These are phyloP conservation scores for Scenedesmus sp. DNA, from an alignment of 163 green algal species.

Conservation along the genomic window DNA sequence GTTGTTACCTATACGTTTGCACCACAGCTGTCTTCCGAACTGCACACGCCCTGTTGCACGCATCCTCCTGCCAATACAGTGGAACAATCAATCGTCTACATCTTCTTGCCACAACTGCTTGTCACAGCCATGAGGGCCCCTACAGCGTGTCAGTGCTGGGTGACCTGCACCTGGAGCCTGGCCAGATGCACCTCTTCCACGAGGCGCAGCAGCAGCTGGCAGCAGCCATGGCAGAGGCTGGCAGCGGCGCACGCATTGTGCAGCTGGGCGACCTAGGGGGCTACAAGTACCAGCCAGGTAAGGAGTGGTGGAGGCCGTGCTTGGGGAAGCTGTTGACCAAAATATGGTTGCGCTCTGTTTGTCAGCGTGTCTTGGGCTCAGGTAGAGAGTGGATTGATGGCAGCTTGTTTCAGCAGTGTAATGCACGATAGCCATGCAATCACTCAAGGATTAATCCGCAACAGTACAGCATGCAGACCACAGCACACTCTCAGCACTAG, in stretches of 20 bases:
- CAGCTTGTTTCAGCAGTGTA: no score
- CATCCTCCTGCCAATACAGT: background rate
- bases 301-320: background rate
- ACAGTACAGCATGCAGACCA: no score
- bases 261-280: conserved; percentile 89
- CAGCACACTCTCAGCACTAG: no score
- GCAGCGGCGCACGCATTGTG: conserved; percentile 69
- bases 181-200: conserved; percentile 73
- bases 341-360: no score
- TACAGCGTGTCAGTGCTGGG: conserved; percentile 51
- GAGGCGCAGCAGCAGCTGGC: conserved; percentile 73
- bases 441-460: no score
- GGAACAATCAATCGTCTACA: background rate
- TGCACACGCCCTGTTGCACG: background rate
- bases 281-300: conserved; percentile 71
- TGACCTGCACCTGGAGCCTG: conserved; percentile 84
- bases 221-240: conserved; percentile 43
- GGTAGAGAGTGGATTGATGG: no score
- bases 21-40: no score
- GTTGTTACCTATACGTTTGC: no score
- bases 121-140: conserved; percentile 1
- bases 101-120: background rate
- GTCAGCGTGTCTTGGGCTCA: no score
- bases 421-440: no score
- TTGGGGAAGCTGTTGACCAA: no score